Conservation (phyloP, 225 moss, liverwort and hornwort genomes). For the Polytrichum commune region DNA sequence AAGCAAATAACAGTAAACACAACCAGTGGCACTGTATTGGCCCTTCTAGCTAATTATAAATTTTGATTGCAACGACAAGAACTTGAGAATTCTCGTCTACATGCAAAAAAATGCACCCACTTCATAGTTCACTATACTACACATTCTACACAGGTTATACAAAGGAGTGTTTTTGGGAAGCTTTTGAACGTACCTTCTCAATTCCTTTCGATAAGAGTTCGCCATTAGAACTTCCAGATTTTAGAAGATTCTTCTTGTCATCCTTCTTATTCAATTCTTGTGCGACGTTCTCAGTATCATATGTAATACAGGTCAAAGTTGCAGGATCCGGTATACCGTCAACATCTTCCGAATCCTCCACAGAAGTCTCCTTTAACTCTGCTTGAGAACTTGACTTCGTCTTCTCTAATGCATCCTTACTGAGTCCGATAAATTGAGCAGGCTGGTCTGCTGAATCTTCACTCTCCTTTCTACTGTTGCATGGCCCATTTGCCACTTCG, state of each 20-base stretch:
- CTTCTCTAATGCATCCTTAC: neutral
- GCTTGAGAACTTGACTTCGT: neutral
- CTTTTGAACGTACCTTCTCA: too few relatives aligned
- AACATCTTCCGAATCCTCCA: neutral
- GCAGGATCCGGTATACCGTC: slow-evolving; percentile 41
- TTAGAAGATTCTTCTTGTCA: slow-evolving; percentile 19
- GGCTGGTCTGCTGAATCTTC: slow-evolving; percentile 18
- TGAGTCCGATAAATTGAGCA: slow-evolving; percentile 22
- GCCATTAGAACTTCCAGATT: neutral
- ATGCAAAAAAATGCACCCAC: too few relatives aligned
- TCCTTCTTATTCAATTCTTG: slow-evolving; percentile 34
- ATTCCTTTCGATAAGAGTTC: too few relatives aligned
- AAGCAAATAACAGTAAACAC: too few relatives aligned
- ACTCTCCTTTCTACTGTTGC: slow-evolving; percentile 19
- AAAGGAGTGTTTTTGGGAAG: too few relatives aligned
- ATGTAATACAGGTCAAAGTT: slow-evolving; percentile 29
- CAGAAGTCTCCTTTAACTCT: slow-evolving; percentile 1
- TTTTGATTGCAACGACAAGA: too few relatives aligned
- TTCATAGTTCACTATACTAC: too few relatives aligned
- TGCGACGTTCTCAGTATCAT: slow-evolving; percentile 36
- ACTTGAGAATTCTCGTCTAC: too few relatives aligned
- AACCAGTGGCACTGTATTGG: too few relatives aligned
- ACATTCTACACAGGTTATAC: too few relatives aligned
- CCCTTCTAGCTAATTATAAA: too few relatives aligned
- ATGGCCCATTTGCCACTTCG: slow-evolving; percentile 29